These are phyloP conservation scores for Papilionanthe hybrid DNA, from an alignment of 116 monocot species.

Conservation along the genomic window DNA sequence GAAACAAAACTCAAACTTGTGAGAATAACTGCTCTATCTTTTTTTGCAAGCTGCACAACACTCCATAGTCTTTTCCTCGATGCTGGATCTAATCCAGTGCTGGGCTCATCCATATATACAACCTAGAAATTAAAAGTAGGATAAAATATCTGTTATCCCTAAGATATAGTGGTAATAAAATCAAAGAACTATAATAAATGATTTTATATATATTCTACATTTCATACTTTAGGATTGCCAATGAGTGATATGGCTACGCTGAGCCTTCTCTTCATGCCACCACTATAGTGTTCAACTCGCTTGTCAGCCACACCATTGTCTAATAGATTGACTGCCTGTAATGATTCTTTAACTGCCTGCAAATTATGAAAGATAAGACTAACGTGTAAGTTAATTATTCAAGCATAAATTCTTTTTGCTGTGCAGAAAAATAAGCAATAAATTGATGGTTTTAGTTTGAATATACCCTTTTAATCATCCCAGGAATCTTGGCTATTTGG, in stretches of 20 bases:
- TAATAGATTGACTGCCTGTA: conserved; percentile 47
- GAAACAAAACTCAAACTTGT: conserved; percentile 31
- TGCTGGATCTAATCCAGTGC: conserved; percentile 56
- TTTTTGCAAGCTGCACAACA: conserved; percentile 39
- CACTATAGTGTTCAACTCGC: conserved; percentile 51
- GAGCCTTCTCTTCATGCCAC: conserved; percentile 80
- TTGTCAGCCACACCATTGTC: conserved; percentile 37
- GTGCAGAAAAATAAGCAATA: too few relatives aligned
- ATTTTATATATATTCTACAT: background rate
- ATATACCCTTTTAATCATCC: too few relatives aligned
- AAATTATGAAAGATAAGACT: background rate
- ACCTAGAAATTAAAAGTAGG: conserved; percentile 25
- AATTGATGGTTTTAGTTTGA: too few relatives aligned
- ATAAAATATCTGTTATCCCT: background rate
- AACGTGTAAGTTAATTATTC: background rate
- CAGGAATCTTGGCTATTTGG: too few relatives aligned
- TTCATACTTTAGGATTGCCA: conserved; percentile 46
- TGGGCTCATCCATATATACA: conserved; percentile 72
- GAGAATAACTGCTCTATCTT: conserved; percentile 48
- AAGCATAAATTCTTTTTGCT: background rate
- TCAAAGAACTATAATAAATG: background rate
- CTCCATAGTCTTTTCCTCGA: conserved; percentile 61
- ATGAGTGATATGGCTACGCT: conserved; percentile 72
- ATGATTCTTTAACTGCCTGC: conserved; percentile 59
- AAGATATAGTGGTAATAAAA: background rate